These are phyloP conservation scores for Pythium brassicae DNA, from an alignment of 352 stramenopile species.

Conservation along the genomic window DNA sequence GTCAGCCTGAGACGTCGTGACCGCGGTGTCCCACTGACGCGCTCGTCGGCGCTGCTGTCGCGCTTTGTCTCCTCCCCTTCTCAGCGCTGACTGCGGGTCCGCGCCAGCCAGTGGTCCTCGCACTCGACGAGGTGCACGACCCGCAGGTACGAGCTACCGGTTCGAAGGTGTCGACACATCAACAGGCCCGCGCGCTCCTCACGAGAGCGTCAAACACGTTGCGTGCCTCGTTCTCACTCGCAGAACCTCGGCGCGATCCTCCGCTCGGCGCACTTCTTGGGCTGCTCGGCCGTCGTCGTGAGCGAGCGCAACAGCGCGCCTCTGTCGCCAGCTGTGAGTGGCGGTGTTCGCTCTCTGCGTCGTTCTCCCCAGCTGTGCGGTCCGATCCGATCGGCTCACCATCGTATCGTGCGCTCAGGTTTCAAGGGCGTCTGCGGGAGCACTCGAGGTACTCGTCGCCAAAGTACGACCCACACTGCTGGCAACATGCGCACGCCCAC, in stretches of 20 bases:
- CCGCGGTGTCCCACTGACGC: not conserved
- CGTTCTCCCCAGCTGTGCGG: not conserved
- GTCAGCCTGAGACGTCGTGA: too few species aligned
- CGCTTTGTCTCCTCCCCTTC: not conserved
- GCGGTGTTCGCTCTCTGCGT: not conserved
- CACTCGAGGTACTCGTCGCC: conserved; percentile 69
- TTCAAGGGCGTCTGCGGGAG: conserved; percentile 67
- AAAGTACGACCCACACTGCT: conserved; percentile 31
- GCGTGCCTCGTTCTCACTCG: not conserved
- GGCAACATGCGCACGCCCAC: not conserved
- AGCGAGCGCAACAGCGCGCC: conserved; percentile 72
- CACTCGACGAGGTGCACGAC: conserved; percentile 76
- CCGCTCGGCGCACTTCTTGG: conserved; percentile 74
- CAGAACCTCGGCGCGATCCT: conserved; percentile 79
- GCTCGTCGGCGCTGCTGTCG: not conserved
- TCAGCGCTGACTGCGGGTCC: conserved; percentile 30
- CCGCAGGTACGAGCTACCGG: conserved; percentile 33
- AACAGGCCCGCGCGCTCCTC: too few species aligned
- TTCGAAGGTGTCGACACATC: too few species aligned
- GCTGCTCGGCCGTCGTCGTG: conserved; percentile 55
- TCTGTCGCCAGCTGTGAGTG: conserved; percentile 54
- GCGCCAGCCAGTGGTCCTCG: conserved; percentile 55
- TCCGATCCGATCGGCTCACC: too few species aligned
- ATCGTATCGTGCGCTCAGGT: conserved; percentile 27
- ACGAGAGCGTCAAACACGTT: too few species aligned